These are phyloP conservation scores for Penicillium sumatraense DNA, from an alignment of 2,329 filamentous ascomycete species.

Conservation along the genomic window DNA sequence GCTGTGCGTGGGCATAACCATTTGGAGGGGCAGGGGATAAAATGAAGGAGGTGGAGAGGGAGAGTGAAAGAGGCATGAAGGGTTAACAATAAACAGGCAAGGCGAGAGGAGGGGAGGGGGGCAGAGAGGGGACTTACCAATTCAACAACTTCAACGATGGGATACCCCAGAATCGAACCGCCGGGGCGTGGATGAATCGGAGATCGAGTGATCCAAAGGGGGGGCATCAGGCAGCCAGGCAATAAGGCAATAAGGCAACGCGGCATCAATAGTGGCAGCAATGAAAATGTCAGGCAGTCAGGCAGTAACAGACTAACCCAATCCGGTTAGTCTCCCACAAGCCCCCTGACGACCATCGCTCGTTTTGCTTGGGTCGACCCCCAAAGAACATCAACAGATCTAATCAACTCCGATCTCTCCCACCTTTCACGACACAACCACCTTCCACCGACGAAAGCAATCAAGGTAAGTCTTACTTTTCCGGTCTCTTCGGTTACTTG, in stretches of 20 bases:
- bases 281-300: not conserved
- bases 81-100: not conserved
- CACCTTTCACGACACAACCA: constrained; percentile 14
- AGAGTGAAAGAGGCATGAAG: not conserved
- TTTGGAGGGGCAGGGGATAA: not conserved
- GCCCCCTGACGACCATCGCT: not conserved
- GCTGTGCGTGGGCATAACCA: constrained; percentile 45
- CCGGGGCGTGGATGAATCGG: constrained; percentile 1
- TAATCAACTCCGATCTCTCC: not conserved
- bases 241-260: not conserved
- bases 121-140: not conserved
- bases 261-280: too few species aligned
- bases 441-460: constrained; percentile 17
- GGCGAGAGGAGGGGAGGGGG: not conserved
- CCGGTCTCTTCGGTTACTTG: constrained; percentile 13
- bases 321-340: not conserved
- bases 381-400: constrained; percentile 3
- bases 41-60: not conserved
- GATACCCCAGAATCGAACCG: constrained; percentile 4
- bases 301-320: not conserved
- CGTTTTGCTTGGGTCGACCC: not conserved
- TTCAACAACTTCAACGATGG: constrained; percentile 8
- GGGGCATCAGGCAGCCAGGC: not conserved
- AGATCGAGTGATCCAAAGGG: not conserved
- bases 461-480: not conserved